Conservation (phyloP, 495 filamentous ascomycete genomes). For the Daldinia loculata region DNA sequence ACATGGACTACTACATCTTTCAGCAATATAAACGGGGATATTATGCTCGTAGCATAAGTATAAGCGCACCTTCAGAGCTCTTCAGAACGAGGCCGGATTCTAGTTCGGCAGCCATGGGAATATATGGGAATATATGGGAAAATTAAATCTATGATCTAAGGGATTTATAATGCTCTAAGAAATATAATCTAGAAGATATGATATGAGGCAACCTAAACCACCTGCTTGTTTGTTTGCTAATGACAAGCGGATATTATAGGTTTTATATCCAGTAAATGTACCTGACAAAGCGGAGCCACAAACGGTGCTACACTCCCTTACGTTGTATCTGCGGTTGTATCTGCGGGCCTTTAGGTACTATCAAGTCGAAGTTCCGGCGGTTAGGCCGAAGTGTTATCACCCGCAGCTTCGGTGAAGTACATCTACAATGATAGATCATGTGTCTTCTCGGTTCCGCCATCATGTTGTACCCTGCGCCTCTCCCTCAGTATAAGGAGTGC, state of each 20-base stretch:
- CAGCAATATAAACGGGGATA: not conserved
- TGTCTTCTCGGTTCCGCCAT: not conserved
- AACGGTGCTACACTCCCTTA: not conserved
- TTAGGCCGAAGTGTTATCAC: not conserved
- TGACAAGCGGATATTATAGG: not conserved
- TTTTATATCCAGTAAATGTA: constrained; percentile 5
- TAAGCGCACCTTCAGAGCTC: not conserved
- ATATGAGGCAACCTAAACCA: not conserved
- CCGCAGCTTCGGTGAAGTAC: not conserved
- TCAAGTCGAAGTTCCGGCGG: not conserved
- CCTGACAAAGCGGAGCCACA: not conserved
- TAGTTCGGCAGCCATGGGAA: not conserved
- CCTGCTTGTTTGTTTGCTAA: not conserved
- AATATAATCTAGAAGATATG: not conserved
- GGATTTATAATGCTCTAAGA: not conserved
- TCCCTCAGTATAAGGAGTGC: constrained; percentile 11
- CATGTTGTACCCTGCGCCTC: constrained; percentile 1
- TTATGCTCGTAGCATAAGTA: not conserved
- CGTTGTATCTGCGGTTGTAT: not conserved
- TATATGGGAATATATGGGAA: not conserved
- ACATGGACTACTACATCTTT: not conserved
- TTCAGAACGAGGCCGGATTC: not conserved
- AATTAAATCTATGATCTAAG: not conserved
- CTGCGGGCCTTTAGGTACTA: not conserved
- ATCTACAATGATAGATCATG: constrained; percentile 5